Evolutionary conservation across 2,329 filamentous ascomycete species (phyloP).

Genomic region (Pestalotiopsis fici): DNA sequence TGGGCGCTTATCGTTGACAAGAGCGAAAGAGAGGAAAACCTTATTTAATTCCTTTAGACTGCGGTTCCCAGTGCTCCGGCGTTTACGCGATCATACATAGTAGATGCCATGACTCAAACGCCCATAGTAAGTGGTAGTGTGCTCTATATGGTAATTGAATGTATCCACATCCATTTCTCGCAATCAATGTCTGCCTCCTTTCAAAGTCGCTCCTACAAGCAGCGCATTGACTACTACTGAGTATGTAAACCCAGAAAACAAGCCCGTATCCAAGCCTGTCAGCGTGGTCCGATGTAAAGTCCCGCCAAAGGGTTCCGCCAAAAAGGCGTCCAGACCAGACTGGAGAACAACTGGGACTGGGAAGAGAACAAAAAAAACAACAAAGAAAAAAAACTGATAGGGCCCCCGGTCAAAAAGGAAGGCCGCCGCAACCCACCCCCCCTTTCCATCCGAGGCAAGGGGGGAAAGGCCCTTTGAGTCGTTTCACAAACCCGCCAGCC

Average conservation of each 20-base stretch:
- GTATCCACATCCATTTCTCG: background rate
- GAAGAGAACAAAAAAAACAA: too few species aligned
- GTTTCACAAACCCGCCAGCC: conserved; percentile 6
- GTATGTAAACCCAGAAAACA: background rate
- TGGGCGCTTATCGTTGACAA: background rate
- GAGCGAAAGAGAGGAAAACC: background rate
- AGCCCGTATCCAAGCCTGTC: background rate
- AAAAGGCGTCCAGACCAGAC: background rate
- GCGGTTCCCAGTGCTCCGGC: background rate
- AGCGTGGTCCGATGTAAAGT: background rate
- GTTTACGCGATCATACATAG: background rate
- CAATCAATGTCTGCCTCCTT: background rate
- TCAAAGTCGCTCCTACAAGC: too few species aligned
- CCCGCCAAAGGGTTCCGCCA: background rate
- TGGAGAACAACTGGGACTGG: background rate
- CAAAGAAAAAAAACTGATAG: background rate
- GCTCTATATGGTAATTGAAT: background rate
- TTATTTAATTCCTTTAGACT: background rate
- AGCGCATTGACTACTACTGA: background rate
- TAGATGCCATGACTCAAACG: background rate
- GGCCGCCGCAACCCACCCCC: background rate
- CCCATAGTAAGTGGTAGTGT: too few species aligned
- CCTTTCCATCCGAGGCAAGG: background rate
- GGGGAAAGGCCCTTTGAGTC: background rate
- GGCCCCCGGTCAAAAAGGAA: background rate